Evolutionary conservation across 495 filamentous ascomycete genomes (phyloP), one percentile per base, ranked within the genome.

Genomic region (Aspergillus bridgeri): DNA sequence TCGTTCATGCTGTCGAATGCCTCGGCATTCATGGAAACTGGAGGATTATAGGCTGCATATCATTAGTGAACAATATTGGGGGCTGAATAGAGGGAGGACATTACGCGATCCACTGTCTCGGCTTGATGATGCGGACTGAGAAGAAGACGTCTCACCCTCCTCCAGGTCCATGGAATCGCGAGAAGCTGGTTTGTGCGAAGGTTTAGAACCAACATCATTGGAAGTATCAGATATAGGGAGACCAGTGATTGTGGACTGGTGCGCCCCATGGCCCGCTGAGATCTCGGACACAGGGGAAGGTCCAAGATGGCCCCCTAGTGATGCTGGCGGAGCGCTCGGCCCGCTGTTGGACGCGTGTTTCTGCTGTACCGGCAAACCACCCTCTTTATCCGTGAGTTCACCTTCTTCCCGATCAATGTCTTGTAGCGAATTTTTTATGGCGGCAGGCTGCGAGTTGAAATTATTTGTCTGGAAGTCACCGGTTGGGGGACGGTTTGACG

Each of bases 341-440:
- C 8, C 21, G 23, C 17, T 24, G 22, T 17, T 24, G 19, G 20
- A 25, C n/a, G 6, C 52, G 18, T 23, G 44, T 2, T 43, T 48
- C 19, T 48, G 29, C 3, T 24, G 57, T 38, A 65, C 52, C 44
- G 23, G 20, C 50, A 50, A 24, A n/a, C 80, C 77, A 43, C 75
- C 79, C 60, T 86, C 85, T 0, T 76, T 79, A 58, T 91, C 89
- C 60, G 86, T 89, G 18, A 92, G 64, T 64, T 92, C 89, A 2
- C 88, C 88, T 63, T 92, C 89, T 59, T 94, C 89, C 29, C 81
- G 77, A 52, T 71, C 68, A 47, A 68, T 47, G 23, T 66, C 54
- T 0, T 49, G 42, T 7, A 51, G 54, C 8, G 61, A 53, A 7
- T 1, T 50, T 8, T 50, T n/a, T 42, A 56, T 51, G 2, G 18